Percentiles rank a stretch among this genome's conserved stretches.
phyloP scores from a whole-genome alignment of 495 filamentous ascomycete species.

The Jackrogersella multiformis region DNA sequence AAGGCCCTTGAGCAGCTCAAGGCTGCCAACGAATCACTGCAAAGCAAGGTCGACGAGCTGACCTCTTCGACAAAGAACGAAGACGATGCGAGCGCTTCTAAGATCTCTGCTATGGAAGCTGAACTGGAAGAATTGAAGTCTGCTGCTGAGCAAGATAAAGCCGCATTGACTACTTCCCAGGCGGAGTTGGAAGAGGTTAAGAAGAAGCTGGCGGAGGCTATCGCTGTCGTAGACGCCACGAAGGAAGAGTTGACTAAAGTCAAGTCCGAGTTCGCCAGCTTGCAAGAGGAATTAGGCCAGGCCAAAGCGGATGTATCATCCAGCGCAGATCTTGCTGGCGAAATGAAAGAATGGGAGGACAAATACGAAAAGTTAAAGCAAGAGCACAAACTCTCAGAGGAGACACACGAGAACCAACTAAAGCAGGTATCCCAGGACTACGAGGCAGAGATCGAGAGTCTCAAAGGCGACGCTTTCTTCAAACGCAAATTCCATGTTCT shows the following conservation, averaged over 20 bases:
- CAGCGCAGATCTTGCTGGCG: conserved; percentile 50
- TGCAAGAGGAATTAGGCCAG: conserved; percentile 51
- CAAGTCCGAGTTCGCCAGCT: conserved; percentile 50
- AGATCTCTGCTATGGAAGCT: conserved; percentile 51
- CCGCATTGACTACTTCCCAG: conserved; percentile 50
- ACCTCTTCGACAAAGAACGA: conserved; percentile 42
- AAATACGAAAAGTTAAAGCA: conserved; percentile 57
- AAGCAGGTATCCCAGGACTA: conserved; percentile 62
- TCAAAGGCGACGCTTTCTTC: conserved; percentile 64
- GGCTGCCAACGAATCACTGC: conserved; percentile 52
- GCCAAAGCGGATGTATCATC: conserved; percentile 51
- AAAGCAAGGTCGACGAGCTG: conserved; percentile 57
- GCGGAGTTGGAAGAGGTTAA: conserved; percentile 51
- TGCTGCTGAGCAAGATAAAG: conserved; percentile 51
- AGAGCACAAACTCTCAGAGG: conserved; percentile 53
- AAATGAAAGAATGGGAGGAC: conserved; percentile 55
- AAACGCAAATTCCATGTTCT: conserved; percentile 63
- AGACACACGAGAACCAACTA: conserved; percentile 61
- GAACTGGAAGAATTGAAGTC: conserved; percentile 55
- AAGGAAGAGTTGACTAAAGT: conserved; percentile 51
- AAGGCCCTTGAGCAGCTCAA: conserved; percentile 54
- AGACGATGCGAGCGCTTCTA: conserved; percentile 43
- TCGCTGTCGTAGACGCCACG: conserved; percentile 44
- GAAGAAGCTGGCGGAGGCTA: conserved; percentile 47
- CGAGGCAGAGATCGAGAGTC: conserved; percentile 64